Conservation (phyloP, 345 rosid genomes). For the Gossypium australe region DNA sequence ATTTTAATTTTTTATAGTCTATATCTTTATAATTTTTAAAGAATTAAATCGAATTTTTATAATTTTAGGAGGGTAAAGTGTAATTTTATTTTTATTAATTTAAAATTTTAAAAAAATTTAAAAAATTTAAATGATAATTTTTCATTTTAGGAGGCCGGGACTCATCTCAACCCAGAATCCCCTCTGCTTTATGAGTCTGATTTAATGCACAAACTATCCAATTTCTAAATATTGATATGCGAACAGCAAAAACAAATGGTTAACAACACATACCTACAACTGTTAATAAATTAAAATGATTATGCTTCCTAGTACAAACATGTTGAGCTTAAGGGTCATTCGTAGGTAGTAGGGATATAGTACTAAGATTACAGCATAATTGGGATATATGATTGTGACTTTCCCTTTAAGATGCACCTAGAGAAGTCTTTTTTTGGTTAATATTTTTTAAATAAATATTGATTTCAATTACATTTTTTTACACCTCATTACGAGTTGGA, state of each 20-base stretch:
- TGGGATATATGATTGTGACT: neutral
- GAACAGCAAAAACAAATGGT: neutral
- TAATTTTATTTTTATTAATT: rapidly evolving
- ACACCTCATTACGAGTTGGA: too few species aligned
- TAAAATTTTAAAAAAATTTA: too few species aligned
- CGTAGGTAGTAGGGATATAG: neutral
- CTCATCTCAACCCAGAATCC: too few species aligned
- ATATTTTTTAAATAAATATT: too few species aligned
- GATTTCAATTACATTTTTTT: too few species aligned
- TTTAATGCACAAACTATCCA: neutral
- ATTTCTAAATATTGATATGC: neutral
- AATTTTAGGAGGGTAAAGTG: rapidly evolving
- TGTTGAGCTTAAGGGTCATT: neutral
- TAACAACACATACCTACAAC: neutral
- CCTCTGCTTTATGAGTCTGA: neutral
- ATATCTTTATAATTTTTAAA: too few species aligned
- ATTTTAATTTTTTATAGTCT: too few species aligned
- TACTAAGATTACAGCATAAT: neutral
- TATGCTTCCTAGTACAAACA: neutral
- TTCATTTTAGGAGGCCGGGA: too few species aligned
- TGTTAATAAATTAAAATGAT: neutral
- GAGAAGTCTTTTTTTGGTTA: too few species aligned
- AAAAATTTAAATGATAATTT: rapidly evolving
- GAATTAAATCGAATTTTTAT: too few species aligned
- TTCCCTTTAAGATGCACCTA: neutral